phyloP scores from a whole-genome alignment of 2,329 filamentous ascomycete species.

The Ascocoryne sarcoides region DNA sequence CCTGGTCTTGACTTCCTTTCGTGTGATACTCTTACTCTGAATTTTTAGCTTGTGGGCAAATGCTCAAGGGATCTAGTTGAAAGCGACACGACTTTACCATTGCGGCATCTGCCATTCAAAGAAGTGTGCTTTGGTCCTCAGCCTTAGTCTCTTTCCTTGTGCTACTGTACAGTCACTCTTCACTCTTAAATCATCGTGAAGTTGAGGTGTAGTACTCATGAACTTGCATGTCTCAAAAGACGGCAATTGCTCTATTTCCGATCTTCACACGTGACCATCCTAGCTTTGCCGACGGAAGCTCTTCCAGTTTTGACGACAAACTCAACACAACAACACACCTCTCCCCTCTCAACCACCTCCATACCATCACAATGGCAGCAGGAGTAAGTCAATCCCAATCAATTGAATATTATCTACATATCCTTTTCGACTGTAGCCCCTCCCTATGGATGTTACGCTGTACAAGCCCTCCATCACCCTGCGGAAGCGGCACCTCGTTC shows the following conservation, averaged over 20 bases:
- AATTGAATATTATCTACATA: constrained; percentile 18
- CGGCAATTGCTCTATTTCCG: not conserved
- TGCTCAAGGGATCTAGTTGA: too few species aligned
- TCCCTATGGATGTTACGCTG: too few species aligned
- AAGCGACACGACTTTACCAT: too few species aligned
- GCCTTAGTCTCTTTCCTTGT: too few species aligned
- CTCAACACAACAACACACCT: constrained; percentile 33
- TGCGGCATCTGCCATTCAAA: too few species aligned
- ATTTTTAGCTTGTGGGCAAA: too few species aligned
- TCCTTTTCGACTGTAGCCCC: too few species aligned
- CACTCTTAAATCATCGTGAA: not conserved
- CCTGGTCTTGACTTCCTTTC: too few species aligned
- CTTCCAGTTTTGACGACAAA: constrained; percentile 20
- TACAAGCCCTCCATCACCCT: constrained; percentile 8
- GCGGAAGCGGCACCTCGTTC: constrained; percentile 14
- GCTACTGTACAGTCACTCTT: too few species aligned
- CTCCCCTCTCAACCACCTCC: constrained; percentile 38
- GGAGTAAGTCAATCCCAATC: constrained; percentile 47
- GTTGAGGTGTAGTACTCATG: too few species aligned
- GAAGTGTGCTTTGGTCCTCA: too few species aligned
- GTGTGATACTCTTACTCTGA: too few species aligned
- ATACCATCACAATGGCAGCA: constrained; percentile 52
- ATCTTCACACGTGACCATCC: not conserved
- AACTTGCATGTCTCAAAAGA: not conserved
- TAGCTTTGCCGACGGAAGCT: constrained; percentile 2